These are phyloP conservation scores for Pestalotiopsis sp. DNA, from an alignment of 2,329 filamentous ascomycete species.

Conservation along the genomic window DNA sequence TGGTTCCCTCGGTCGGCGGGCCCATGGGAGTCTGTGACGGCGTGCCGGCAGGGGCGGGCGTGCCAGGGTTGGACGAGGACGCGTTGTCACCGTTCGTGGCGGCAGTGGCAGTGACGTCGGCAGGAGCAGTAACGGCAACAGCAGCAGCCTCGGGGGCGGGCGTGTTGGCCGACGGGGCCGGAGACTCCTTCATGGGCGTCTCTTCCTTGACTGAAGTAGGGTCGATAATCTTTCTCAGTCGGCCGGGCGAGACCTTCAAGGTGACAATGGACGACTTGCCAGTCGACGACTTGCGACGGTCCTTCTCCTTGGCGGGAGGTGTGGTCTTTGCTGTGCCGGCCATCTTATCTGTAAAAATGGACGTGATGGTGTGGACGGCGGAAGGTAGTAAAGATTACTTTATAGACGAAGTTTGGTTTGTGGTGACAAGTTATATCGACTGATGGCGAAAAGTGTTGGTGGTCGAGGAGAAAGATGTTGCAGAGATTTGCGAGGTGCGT, in stretches of 20 bases:
- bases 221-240: constrained; percentile 53
- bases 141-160: constrained; percentile 30
- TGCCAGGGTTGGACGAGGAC: constrained; percentile 62
- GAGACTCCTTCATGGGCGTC: constrained; percentile 49
- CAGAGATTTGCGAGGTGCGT: constrained; percentile 6
- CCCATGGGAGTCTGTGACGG: constrained; percentile 60
- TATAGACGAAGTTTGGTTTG: neutral
- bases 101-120: constrained; percentile 27
- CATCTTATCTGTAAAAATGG: constrained; percentile 30
- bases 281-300: constrained; percentile 44
- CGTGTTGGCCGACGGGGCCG: constrained; percentile 43
- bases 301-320: constrained; percentile 44
- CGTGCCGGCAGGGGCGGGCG: constrained; percentile 58
- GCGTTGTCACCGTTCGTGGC: constrained; percentile 57
- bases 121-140: constrained; percentile 18
- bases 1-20: constrained; percentile 62
- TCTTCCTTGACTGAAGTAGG: constrained; percentile 45
- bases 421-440: constrained; percentile 13
- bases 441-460: neutral
- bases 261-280: constrained; percentile 42
- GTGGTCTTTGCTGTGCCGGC: constrained; percentile 37
- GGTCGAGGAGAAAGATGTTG: constrained; percentile 8
- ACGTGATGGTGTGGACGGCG: neutral
- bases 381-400: constrained; percentile 3
- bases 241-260: constrained; percentile 53